Percentiles rank a stretch among this genome's conserved stretches.
phyloP scores from a whole-genome alignment of 1,284 basidiomycete genomes.

The Microbotryum silenes-acaulis region DNA sequence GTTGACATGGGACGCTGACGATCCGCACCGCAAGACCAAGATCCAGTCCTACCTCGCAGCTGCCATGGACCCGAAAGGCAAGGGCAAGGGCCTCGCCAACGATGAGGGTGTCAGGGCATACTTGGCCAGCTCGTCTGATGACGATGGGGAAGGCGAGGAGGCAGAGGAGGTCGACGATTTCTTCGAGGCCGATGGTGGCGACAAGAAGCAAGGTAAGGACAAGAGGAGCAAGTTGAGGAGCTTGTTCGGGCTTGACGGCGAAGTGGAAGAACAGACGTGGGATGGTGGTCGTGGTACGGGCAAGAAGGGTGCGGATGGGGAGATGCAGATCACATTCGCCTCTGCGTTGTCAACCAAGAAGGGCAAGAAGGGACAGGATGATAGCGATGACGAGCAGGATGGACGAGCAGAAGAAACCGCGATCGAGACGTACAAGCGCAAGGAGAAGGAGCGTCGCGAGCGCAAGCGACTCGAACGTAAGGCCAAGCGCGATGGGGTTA shows the following conservation, averaged over 20 bases:
- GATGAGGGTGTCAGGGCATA: slow-evolving; percentile 83
- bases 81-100: slow-evolving; percentile 53
- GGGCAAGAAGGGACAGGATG: slow-evolving; percentile 19
- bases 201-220: slow-evolving; percentile 16
- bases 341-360: slow-evolving; percentile 57
- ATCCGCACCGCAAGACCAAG: slow-evolving; percentile 64
- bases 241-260: slow-evolving; percentile 21
- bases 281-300: slow-evolving; percentile 16
- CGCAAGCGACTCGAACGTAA: slow-evolving; percentile 50
- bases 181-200: slow-evolving; percentile 17
- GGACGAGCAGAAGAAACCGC: slow-evolving; percentile 59
- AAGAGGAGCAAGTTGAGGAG: slow-evolving; percentile 26
- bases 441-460: slow-evolving; percentile 76
- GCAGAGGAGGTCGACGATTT: slow-evolving; percentile 24
- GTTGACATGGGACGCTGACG: slow-evolving; percentile 97
- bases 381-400: slow-evolving; percentile 40
- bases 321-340: slow-evolving; percentile 89
- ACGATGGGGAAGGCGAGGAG: slow-evolving; percentile 43
- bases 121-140: slow-evolving; percentile 62
- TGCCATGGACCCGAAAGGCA: slow-evolving; percentile 27
- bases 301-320: slow-evolving; percentile 24
- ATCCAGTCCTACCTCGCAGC: slow-evolving; percentile 37
- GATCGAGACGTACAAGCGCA: slow-evolving; percentile 68
- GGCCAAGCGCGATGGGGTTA: slow-evolving; percentile 38
- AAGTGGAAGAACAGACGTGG: slow-evolving; percentile 18